Conservation (phyloP, 2,329 filamentous ascomycete species). For the Magnaporthiopsis poae region DNA sequence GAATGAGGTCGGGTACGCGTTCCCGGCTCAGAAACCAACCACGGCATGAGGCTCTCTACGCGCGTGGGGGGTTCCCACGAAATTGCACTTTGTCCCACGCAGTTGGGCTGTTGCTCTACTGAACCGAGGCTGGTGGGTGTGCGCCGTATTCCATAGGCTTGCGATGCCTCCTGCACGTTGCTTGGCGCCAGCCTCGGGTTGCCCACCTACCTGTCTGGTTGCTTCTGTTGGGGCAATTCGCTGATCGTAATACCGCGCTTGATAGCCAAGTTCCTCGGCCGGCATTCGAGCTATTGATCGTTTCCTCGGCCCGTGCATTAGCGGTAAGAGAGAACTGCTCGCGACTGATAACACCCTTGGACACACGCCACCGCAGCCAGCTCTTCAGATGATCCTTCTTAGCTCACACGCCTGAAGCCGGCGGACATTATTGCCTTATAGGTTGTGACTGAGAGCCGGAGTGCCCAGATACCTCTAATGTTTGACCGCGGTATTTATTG, state of each 20-base stretch:
- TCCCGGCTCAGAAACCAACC: background rate
- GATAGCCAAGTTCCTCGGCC: too few relatives aligned
- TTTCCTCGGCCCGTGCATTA: background rate
- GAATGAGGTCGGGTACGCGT: background rate
- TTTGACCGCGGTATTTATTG: background rate
- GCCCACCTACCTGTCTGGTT: background rate
- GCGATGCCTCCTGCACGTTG: background rate
- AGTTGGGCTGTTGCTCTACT: too few relatives aligned
- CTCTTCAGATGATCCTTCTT: background rate
- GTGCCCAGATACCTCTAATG: too few relatives aligned
- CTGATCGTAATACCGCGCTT: too few relatives aligned
- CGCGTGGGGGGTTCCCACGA: background rate
- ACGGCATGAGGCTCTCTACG: background rate
- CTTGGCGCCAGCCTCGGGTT: background rate
- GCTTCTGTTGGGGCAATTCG: background rate
- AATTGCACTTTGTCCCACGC: background rate
- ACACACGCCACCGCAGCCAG: background rate
- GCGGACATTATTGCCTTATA: too few relatives aligned
- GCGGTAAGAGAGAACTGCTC: background rate
- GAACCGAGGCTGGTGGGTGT: background rate
- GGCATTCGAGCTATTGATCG: too few relatives aligned
- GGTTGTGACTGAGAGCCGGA: too few relatives aligned
- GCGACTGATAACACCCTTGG: background rate
- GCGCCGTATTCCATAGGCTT: background rate
- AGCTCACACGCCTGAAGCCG: too few relatives aligned